Base-by-base conservation (phyloP, 495 filamentous ascomycete species). In the Penicillium angulare region DNA sequence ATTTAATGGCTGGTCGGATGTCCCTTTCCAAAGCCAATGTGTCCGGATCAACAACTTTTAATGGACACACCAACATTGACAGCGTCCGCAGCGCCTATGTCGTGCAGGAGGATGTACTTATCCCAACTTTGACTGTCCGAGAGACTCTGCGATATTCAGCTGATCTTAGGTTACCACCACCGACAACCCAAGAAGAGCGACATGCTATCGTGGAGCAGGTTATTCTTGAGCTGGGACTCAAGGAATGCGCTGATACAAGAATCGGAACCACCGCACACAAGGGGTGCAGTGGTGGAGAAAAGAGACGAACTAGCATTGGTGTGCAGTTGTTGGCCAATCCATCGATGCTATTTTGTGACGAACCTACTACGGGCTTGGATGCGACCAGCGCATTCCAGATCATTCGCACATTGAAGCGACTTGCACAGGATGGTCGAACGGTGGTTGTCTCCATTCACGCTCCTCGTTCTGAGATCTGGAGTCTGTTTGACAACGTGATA, bases 261-360 rank as follows among this genome's bases (percentile, higher is more conserved):
- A 87, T 89, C 50, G 86, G 86, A 10, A 84, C 82, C 39, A 77
- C 74, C 41, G 72, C 78, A 17, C 83, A 87, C 61, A 85, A 86
- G 42, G 86, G 86, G 2, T 90, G 86, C 59, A 88, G 84, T 35
- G 86, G 87, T 7, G 87, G 87, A 2, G 87, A 89, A 61, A 90
- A 88, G 68, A 76, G 87, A 52, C 75, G 87, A 42, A 82, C 81
- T 1, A 86, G 83, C 49, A 85, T 90, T 51, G 87, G 86, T 9
- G 86, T 90, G 18, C 87, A 89, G 64, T 73, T 89, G 47, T 70
- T 90, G 24, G 78, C 86, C 1, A 90, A 89, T 56, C 86, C 87
- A 2, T 88, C 83, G 12, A 79, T 90, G 6, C 57, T 90, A 7
- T 90, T 89, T 56, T 74, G 87, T 12, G 87, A 90, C 47, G 87